Conservation (phyloP, 495 filamentous ascomycete genomes). For the Aspergillus bridgeri region DNA sequence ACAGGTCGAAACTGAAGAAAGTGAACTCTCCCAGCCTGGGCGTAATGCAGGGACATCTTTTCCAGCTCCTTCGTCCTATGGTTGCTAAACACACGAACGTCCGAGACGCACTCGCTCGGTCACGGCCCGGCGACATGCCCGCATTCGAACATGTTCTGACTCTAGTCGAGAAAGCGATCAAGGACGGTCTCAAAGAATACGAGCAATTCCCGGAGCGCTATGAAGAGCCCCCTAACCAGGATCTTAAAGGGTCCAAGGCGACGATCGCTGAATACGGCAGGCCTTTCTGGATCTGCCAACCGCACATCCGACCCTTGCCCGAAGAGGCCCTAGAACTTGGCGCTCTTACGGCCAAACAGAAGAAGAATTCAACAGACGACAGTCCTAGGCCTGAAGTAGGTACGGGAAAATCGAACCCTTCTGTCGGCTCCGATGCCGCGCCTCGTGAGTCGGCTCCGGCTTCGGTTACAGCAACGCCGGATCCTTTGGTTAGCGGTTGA, state of each 20-base stretch:
- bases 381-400: conserved; percentile 18
- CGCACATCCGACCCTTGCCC: conserved; percentile 81
- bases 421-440: conserved; percentile 18
- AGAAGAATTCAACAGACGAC: conserved; percentile 29
- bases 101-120: conserved; percentile 71
- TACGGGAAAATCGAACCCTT: conserved; percentile 11
- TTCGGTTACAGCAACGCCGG: conserved; percentile 27
- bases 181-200: conserved; percentile 71
- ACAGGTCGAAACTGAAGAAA: conserved; percentile 48
- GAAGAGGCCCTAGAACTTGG: conserved; percentile 85
- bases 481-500: conserved; percentile 37
- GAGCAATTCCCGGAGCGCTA: conserved; percentile 56
- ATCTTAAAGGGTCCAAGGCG: conserved; percentile 55
- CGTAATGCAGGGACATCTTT: conserved; percentile 89
- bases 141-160: conserved; percentile 68
- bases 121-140: conserved; percentile 59
- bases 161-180: conserved; percentile 66
- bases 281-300: conserved; percentile 93
- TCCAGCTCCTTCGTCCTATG: conserved; percentile 83
- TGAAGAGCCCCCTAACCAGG: conserved; percentile 33
- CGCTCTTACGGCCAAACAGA: conserved; percentile 63
- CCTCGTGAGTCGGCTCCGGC: conserved; percentile 11
- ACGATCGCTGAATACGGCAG: conserved; percentile 67
- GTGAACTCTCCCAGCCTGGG: conserved; percentile 65
- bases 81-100: conserved; percentile 74